Evolutionary conservation across 495 filamentous ascomycete genomes (phyloP).

Genomic region (Penicillium lividum): DNA sequence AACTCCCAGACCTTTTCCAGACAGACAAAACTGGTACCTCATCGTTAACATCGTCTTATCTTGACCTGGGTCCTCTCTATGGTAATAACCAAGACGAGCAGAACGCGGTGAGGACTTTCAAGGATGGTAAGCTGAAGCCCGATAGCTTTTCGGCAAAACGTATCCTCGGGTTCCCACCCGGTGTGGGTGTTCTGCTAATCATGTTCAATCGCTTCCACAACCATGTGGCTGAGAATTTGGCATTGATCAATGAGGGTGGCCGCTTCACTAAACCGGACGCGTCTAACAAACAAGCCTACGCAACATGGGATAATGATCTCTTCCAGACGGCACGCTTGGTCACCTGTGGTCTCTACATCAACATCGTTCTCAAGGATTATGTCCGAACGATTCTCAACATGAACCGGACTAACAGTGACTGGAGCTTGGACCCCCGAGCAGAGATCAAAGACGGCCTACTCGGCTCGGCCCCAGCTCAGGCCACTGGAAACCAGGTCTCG

Average conservation of each 20-base stretch:
- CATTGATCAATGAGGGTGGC: constrained; percentile 59
- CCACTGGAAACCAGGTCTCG: constrained; percentile 71
- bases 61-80: constrained; percentile 84
- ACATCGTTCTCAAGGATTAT: constrained; percentile 77
- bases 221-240: constrained; percentile 62
- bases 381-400: constrained; percentile 78
- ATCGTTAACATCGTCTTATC: constrained; percentile 77
- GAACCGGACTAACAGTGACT: constrained; percentile 67
- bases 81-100: constrained; percentile 80
- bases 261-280: constrained; percentile 56
- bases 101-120: constrained; percentile 71
- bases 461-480: constrained; percentile 37
- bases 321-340: constrained; percentile 75
- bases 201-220: constrained; percentile 79
- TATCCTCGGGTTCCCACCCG: constrained; percentile 78
- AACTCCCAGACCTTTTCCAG: constrained; percentile 55
- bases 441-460: constrained; percentile 47
- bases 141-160: constrained; percentile 80
- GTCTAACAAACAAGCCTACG: constrained; percentile 50
- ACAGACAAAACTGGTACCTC: constrained; percentile 58
- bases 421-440: constrained; percentile 74
- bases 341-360: constrained; percentile 76
- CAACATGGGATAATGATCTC: constrained; percentile 71
- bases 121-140: constrained; percentile 80
- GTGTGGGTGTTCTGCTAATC: constrained; percentile 75